Conservation (phyloP, 192 early-diverging fungal species). For the Chytriomyces sp. region DNA sequence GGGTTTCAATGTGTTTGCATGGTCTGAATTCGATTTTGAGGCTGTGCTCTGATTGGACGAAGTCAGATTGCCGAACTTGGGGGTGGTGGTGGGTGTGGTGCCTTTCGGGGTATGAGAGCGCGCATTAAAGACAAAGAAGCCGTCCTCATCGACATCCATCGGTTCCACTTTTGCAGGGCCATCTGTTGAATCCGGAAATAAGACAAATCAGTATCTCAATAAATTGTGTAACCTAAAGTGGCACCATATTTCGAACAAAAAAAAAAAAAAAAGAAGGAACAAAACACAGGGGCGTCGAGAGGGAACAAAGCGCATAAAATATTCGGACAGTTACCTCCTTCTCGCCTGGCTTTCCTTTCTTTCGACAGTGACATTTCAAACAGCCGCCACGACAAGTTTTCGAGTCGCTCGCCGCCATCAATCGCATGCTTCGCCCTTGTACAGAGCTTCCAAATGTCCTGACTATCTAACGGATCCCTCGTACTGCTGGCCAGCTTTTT, state of each 20-base stretch:
- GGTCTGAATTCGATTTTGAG: slow-evolving; percentile 14
- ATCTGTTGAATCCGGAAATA: background rate
- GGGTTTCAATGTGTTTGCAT: background rate
- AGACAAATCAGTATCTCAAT: background rate
- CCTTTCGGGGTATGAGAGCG: background rate
- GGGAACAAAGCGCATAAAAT: no score
- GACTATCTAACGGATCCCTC: slow-evolving; percentile 22
- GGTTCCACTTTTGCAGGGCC: slow-evolving; percentile 4
- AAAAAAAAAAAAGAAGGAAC: background rate
- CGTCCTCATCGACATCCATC: slow-evolving; percentile 10
- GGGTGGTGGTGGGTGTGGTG: background rate
- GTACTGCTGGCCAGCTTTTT: slow-evolving; percentile 17
- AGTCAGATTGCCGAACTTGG: background rate
- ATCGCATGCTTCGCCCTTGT: slow-evolving; percentile 33
- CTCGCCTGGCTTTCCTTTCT: slow-evolving; percentile 23
- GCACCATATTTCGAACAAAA: background rate
- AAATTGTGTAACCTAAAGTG: background rate
- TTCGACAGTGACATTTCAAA: slow-evolving; percentile 30
- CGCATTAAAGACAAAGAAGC: slow-evolving; percentile 12
- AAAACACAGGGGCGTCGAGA: background rate
- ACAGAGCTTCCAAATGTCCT: slow-evolving; percentile 32
- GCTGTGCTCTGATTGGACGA: background rate
- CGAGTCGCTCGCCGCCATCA: slow-evolving; percentile 28
- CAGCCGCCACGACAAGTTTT: slow-evolving; percentile 27
- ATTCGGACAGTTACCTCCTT: slow-evolving; percentile 4